A percentile compares a stretch with the other conserved stretches of the same genome.
Conservation (phyloP, 2,329 filamentous ascomycete species). For the Nemania sp. region DNA sequence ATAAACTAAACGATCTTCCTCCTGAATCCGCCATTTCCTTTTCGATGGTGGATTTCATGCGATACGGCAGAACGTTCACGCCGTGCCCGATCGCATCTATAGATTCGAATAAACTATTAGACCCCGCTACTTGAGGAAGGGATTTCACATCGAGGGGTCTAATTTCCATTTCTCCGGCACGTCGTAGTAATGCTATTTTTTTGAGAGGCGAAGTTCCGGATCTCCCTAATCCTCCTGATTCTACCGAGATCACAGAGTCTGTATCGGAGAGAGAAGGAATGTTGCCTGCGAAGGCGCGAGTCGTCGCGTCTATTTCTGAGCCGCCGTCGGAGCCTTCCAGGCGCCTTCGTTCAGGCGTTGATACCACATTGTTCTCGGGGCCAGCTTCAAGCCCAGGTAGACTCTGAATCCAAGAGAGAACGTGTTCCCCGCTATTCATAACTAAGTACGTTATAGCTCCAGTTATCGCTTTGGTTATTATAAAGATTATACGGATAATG, state of each 20-base stretch:
- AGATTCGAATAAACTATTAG: slow-evolving; percentile 9
- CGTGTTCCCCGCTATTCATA: slow-evolving; percentile 15
- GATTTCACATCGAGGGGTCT: neutral
- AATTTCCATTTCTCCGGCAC: slow-evolving; percentile 12
- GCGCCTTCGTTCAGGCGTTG: slow-evolving; percentile 11
- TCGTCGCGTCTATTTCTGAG: slow-evolving; percentile 3
- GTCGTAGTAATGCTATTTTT: slow-evolving; percentile 12
- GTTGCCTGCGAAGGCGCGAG: slow-evolving; percentile 8
- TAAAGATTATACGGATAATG: neutral
- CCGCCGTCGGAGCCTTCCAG: slow-evolving; percentile 8
- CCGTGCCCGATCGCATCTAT: slow-evolving; percentile 6
- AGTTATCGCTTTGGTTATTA: neutral
- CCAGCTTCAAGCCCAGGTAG: slow-evolving; percentile 6
- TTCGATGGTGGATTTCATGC: slow-evolving; percentile 16
- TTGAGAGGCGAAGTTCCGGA: slow-evolving; percentile 9
- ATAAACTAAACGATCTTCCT: neutral
- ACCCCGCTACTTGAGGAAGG: slow-evolving; percentile 11
- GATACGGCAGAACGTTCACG: slow-evolving; percentile 8
- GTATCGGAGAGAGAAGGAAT: slow-evolving; percentile 9
- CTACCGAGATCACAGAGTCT: neutral
- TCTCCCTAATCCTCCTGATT: slow-evolving; percentile 9
- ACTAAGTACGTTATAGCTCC: neutral
- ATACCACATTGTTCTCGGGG: slow-evolving; percentile 5
- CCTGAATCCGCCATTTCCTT: slow-evolving; percentile 4
- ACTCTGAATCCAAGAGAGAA: slow-evolving; percentile 14